phyloP scores from a whole-genome alignment of 495 filamentous ascomycete species.

The Penicillium dipodomyicola region DNA sequence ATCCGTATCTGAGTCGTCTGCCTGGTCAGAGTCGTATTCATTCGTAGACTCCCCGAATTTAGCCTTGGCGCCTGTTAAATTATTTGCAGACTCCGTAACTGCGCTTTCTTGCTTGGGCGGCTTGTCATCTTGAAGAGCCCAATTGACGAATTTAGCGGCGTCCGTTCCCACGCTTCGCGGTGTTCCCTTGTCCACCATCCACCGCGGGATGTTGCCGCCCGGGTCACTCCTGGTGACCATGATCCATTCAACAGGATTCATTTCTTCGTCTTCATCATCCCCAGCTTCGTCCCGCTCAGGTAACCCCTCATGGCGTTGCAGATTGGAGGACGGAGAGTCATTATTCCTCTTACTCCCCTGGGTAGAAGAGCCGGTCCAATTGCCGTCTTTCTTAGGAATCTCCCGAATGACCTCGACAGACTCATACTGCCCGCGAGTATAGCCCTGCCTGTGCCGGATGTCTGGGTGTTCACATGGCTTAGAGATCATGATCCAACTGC shows the following conservation, averaged over 20 bases:
- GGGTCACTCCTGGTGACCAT: constrained; percentile 96
- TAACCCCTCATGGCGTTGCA: constrained; percentile 24
- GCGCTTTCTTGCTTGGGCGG: constrained; percentile 32
- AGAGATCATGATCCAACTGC: constrained; percentile 83
- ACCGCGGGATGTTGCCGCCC: constrained; percentile 86
- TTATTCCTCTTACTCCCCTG: constrained; percentile 6
- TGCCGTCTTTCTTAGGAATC: constrained; percentile 49
- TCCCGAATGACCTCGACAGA: constrained; percentile 90
- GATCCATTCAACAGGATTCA: constrained; percentile 84
- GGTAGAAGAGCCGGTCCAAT: constrained; percentile 6
- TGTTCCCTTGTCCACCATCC: constrained; percentile 92
- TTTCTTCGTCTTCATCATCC: constrained; percentile 50
- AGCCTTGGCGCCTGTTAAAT: constrained; percentile 11
- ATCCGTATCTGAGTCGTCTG: constrained; percentile 16
- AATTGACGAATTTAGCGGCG: constrained; percentile 81
- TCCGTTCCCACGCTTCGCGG: constrained; percentile 79
- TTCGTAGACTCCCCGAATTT: constrained; percentile 18
- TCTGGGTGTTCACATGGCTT: constrained; percentile 76
- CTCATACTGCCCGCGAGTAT: constrained; percentile 84
- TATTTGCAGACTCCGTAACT: constrained; percentile 12
- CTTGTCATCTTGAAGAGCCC: constrained; percentile 63
- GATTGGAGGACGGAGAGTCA: constrained; percentile 1
- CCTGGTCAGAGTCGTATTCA: constrained; percentile 10
- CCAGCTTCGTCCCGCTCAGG: constrained; percentile 36
- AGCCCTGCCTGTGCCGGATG: constrained; percentile 62